Conservation (phyloP, 306 rosid genomes). For the Glycine soja region DNA sequence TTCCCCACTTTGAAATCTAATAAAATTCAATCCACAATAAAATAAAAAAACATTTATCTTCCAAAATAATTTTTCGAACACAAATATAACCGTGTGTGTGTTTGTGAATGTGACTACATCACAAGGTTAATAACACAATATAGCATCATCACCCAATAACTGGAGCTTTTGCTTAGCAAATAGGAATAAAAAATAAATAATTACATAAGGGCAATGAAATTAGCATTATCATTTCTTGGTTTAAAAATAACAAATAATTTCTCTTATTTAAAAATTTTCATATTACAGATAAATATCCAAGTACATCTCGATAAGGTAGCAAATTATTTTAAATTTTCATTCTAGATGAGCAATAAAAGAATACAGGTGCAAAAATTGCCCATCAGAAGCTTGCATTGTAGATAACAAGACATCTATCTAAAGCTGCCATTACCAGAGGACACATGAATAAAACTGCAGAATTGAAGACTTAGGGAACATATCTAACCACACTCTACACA, state of each 20-base stretch:
- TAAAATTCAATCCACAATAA: too few relatives aligned
- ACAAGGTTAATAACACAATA: too few relatives aligned
- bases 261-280: slow-evolving; percentile 12
- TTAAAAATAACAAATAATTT: neutral
- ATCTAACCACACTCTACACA: slow-evolving; percentile 40
- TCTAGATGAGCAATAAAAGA: slow-evolving; percentile 48
- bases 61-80: too few relatives aligned
- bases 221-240: neutral
- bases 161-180: too few relatives aligned
- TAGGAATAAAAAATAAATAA: too few relatives aligned
- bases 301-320: slow-evolving; percentile 17
- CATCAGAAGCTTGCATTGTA: slow-evolving; percentile 33
- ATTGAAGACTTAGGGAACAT: slow-evolving; percentile 29
- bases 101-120: too few relatives aligned
- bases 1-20: too few relatives aligned
- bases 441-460: slow-evolving; percentile 9
- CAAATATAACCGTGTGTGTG: too few relatives aligned
- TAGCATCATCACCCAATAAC: too few relatives aligned
- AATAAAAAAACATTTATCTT: too few relatives aligned
- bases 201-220: too few relatives aligned
- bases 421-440: slow-evolving; percentile 8
- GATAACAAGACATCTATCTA: slow-evolving; percentile 17
- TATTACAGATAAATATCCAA: slow-evolving; percentile 20
- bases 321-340: slow-evolving; percentile 29
- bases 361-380: slow-evolving; percentile 31